Percentiles rank a stretch among this genome's conserved stretches.
Conservation (phyloP, 176 grass and related monocot species). For the Triticum dicoccoides region DNA sequence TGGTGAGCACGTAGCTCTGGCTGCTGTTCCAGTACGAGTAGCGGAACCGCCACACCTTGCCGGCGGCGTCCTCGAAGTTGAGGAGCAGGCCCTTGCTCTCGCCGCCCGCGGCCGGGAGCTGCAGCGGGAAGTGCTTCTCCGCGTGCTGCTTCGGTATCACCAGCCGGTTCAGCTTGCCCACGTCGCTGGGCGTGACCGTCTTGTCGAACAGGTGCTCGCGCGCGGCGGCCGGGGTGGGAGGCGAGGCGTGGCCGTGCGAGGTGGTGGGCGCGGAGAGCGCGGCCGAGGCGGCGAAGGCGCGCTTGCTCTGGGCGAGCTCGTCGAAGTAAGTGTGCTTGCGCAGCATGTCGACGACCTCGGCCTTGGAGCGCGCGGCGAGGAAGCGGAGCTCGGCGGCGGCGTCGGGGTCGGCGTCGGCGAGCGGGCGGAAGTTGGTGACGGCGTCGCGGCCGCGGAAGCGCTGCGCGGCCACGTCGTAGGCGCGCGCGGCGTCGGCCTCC, state of each 20-base stretch:
- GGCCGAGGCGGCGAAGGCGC: conserved; percentile 6
- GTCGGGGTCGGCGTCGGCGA: conserved; percentile 44
- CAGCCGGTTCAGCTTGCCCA: conserved; percentile 90
- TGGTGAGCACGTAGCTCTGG: conserved; percentile 99
- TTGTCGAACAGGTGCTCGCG: conserved; percentile 90
- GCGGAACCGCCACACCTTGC: conserved; percentile 86
- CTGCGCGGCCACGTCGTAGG: conserved; percentile 92
- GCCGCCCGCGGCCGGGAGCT: conserved; percentile 5
- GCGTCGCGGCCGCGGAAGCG: conserved; percentile 94
- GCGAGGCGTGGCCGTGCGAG: neutral
- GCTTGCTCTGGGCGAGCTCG: conserved; percentile 69
- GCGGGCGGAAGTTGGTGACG: conserved; percentile 82
- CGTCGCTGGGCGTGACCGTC: conserved; percentile 90
- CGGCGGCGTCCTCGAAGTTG: conserved; percentile 77
- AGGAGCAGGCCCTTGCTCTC: conserved; percentile 70
- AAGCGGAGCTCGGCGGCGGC: conserved; percentile 57
- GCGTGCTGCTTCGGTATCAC: conserved; percentile 96
- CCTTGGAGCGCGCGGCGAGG: conserved; percentile 69
- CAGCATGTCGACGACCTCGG: conserved; percentile 96
- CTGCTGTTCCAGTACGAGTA: conserved; percentile 99
- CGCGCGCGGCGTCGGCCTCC: conserved; percentile 63
- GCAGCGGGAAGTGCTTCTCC: conserved; percentile 86
- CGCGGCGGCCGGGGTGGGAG: neutral
- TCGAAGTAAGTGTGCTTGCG: conserved; percentile 95
- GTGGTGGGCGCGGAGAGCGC: neutral